Evolutionary conservation across 2,329 filamentous ascomycete genomes (phyloP).

Genomic region (Cytospora paraplurivora): DNA sequence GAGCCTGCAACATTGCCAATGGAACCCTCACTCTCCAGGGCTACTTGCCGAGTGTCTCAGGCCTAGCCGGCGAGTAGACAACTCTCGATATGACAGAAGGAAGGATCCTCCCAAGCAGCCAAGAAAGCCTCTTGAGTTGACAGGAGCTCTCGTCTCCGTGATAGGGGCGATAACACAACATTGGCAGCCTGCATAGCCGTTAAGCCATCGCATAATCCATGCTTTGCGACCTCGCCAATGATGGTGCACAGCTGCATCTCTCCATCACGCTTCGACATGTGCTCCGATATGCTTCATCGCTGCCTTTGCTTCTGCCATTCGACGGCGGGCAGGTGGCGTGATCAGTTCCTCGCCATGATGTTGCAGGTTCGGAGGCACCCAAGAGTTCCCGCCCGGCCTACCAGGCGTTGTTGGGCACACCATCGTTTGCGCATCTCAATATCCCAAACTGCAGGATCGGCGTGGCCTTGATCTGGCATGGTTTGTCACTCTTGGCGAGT

Average conservation of each 20-base stretch:
- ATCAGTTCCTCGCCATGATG: too few species aligned
- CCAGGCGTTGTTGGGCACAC: too few species aligned
- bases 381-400: too few species aligned
- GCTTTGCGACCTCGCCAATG: slow-evolving; percentile 12
- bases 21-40: neutral
- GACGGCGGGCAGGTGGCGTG: too few species aligned
- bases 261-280: slow-evolving; percentile 1
- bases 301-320: neutral
- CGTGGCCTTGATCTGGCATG: too few species aligned
- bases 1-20: neutral
- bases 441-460: too few species aligned
- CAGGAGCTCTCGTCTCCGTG: neutral
- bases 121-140: neutral
- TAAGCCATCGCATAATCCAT: slow-evolving; percentile 6
- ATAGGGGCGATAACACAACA: slow-evolving; percentile 16
- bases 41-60: neutral
- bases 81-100: neutral
- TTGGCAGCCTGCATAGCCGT: slow-evolving; percentile 11
- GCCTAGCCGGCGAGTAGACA: slow-evolving; percentile 4
- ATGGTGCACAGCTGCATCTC: slow-evolving; percentile 8
- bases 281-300: neutral
- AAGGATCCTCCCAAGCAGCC: slow-evolving; percentile 20
- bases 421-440: too few species aligned
- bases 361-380: too few species aligned
- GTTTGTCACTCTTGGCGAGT: too few species aligned